Conservation (phyloP, 2,329 filamentous ascomycete genomes). For the Thelonectria olida region DNA sequence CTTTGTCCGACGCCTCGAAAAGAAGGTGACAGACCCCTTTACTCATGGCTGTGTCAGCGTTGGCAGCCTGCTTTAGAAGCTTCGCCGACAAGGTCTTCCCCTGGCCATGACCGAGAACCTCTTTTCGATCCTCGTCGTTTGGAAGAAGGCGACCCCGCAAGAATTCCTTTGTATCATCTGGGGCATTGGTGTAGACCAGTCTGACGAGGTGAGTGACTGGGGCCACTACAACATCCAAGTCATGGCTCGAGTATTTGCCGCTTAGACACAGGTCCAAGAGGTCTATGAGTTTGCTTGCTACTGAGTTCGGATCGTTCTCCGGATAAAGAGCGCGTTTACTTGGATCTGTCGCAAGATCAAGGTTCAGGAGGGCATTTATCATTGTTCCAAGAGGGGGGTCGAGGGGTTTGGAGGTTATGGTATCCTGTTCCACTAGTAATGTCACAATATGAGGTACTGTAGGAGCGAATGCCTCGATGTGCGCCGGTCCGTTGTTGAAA, state of each 20-base stretch:
- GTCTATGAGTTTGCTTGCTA: conserved; percentile 72
- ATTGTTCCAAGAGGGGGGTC: conserved; percentile 76
- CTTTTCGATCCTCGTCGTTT: conserved; percentile 76
- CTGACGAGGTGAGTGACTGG: conserved; percentile 80
- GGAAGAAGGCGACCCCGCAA: conserved; percentile 79
- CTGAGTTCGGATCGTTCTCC: conserved; percentile 63
- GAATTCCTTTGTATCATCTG: conserved; percentile 64
- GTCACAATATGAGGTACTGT: conserved; percentile 76
- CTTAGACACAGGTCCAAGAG: conserved; percentile 75
- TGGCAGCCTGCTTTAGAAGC: conserved; percentile 80
- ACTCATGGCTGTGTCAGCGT: conserved; percentile 77
- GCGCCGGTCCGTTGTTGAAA: conserved; percentile 66
- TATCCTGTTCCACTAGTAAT: conserved; percentile 68
- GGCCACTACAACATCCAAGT: conserved; percentile 77
- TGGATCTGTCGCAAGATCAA: conserved; percentile 71
- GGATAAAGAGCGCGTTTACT: conserved; percentile 72
- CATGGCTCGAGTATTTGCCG: conserved; percentile 65
- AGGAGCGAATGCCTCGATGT: conserved; percentile 69
- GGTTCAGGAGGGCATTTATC: conserved; percentile 83
- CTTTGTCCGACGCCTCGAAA: conserved; percentile 86
- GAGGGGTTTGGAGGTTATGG: conserved; percentile 69
- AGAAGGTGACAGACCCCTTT: conserved; percentile 80
- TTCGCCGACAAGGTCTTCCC: conserved; percentile 78
- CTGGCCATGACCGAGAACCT: conserved; percentile 81
- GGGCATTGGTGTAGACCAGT: conserved; percentile 75